These are phyloP conservation scores for Cladosporium sp. DNA, from an alignment of 2,329 filamentous ascomycete genomes.

Conservation along the genomic window DNA sequence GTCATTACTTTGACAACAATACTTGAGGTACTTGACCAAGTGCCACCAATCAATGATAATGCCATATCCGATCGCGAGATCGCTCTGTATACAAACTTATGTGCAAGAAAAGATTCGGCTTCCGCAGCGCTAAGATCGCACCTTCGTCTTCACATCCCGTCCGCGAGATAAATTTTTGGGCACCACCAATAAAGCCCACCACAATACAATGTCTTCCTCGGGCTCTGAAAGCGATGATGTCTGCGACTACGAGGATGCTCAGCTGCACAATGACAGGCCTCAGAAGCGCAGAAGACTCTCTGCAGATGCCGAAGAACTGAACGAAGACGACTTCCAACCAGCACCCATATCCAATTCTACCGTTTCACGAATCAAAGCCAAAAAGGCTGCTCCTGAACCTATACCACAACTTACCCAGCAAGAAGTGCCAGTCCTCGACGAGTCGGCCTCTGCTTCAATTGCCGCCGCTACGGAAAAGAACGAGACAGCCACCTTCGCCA, in stretches of 20 bases:
- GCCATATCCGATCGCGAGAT: too few relatives aligned
- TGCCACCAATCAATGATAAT: too few relatives aligned
- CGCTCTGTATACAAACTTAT: not conserved
- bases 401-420: not conserved
- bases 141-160: not conserved
- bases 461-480: slow-evolving; percentile 30
- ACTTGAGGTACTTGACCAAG: too few relatives aligned
- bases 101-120: not conserved
- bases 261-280: slow-evolving; percentile 25
- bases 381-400: slow-evolving; percentile 13
- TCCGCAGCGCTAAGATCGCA: slow-evolving; percentile 10
- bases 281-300: slow-evolving; percentile 28
- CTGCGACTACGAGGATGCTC: slow-evolving; percentile 11
- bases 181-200: not conserved
- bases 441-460: slow-evolving; percentile 26
- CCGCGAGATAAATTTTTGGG: not conserved
- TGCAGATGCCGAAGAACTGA: slow-evolving; percentile 19
- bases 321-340: slow-evolving; percentile 13
- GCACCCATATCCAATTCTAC: slow-evolving; percentile 16
- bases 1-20: too few relatives aligned
- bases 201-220: slow-evolving; percentile 10
- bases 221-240: slow-evolving; percentile 10
- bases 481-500: slow-evolving; percentile 33
- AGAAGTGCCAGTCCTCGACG: not conserved
- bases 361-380: slow-evolving; percentile 29